A percentile compares a stretch with the other conserved stretches of the same genome.
Evolutionary conservation across 2,329 filamentous ascomycete species (phyloP).

Genomic region (Aspergillus viridinutans): DNA sequence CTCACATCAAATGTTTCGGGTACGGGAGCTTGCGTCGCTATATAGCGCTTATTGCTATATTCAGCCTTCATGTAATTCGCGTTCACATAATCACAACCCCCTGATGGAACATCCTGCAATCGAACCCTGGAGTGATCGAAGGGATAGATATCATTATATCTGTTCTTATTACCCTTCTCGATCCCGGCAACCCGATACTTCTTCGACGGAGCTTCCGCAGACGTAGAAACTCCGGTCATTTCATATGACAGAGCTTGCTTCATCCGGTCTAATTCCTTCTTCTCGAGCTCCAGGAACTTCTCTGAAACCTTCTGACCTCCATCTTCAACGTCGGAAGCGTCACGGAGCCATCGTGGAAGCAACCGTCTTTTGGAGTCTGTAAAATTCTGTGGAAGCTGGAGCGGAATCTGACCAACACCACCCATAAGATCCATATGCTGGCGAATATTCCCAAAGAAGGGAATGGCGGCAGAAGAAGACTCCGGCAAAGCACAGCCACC

Average conservation of each 20-base stretch:
- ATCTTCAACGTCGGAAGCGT: conserved; percentile 62
- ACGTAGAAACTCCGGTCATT: conserved; percentile 52
- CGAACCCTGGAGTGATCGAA: conserved; percentile 91
- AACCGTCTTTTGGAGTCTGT: conserved; percentile 45
- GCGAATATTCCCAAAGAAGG: conserved; percentile 93
- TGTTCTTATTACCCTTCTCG: conserved; percentile 90
- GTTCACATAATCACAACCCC: conserved; percentile 89
- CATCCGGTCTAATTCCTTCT: conserved; percentile 87
- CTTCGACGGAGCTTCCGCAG: conserved; percentile 36
- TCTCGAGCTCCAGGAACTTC: conserved; percentile 79
- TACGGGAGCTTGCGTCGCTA: conserved; percentile 89
- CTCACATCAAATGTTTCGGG: conserved; percentile 85
- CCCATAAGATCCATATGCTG: conserved; percentile 95
- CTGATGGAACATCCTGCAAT: conserved; percentile 62
- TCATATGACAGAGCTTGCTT: conserved; percentile 66
- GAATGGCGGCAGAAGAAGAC: conserved; percentile 65
- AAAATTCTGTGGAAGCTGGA: conserved; percentile 56
- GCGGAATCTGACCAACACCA: conserved; percentile 75
- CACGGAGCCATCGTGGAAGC: conserved; percentile 73
- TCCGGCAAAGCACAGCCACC: conserved; percentile 80
- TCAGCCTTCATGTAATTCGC: conserved; percentile 79
- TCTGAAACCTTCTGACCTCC: conserved; percentile 77
- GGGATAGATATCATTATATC: conserved; percentile 96
- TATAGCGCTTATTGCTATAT: conserved; percentile 85
- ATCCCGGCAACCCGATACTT: conserved; percentile 78